Base-by-base conservation (phyloP, 2,329 filamentous ascomycete genomes). In the Akanthomyces dipterigenus region DNA sequence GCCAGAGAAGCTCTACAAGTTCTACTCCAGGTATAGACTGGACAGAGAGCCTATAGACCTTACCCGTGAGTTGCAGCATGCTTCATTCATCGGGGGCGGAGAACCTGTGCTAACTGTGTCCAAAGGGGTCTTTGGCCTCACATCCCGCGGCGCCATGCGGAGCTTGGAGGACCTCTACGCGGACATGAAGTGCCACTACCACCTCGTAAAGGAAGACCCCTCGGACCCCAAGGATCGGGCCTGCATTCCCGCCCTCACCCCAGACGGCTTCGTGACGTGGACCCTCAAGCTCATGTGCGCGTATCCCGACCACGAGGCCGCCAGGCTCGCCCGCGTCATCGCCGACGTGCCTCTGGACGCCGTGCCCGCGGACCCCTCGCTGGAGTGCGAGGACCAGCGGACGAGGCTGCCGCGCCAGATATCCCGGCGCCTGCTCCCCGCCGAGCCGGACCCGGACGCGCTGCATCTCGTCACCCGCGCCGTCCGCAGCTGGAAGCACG, bases 331-430 rank as follows among this genome's bases (percentile, higher is more conserved):
- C 48, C 85, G 82, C 62, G 84, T 91, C 24, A 83, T 93, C 3
- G 72, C 85, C 3, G 82, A 87, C 49, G 84, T 93, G 73, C 88
- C 90, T 0, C 88, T 96, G 67, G 74, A 80, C 34, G 75, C 76
- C 0, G 45, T 45, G 4, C 11, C 60, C 4, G 43, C 45, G 18
- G 75, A 78, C 54, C 75, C 74, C 9, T 66, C 86, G 72, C 80
- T 86, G 49, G 82, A 88, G 55, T 81, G 86, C 34, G 50, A 40
- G 49, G 82, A 88, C 53, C 83, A 80, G 64, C 85, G 82, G 12
- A 89, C 93, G 72, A 80, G 89, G 2, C 87, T 96, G 60, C 92
- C 91, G 0, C 91, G 90, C 65, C 87, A 92, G 66, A 80, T 96
- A 3, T 87, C 90, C 1, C 80, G 91, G 45, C 82, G 88, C 56